phyloP scores from a whole-genome alignment of 352 stramenopile genomes.

The Phytophthora sojae region DNA sequence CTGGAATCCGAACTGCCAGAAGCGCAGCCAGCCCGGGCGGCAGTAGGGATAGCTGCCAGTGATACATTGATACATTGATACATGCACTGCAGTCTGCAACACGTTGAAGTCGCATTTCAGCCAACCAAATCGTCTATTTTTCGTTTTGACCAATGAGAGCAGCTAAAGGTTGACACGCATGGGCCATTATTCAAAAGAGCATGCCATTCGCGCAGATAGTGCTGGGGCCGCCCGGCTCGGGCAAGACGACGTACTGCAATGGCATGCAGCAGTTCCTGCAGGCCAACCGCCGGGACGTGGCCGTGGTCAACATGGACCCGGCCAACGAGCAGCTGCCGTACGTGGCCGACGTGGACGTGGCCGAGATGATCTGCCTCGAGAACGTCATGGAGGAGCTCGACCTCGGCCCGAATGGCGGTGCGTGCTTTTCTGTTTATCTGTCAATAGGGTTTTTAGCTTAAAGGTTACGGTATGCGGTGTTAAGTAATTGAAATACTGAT shows the following conservation, averaged over 20 bases:
- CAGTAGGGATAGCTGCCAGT: background rate
- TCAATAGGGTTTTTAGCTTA: too few species aligned
- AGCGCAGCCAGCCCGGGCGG: slow-evolving; percentile 8
- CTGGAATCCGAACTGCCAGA: slow-evolving; percentile 53
- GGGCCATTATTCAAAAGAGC: background rate
- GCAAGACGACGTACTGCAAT: slow-evolving; percentile 99
- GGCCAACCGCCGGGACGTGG: slow-evolving; percentile 67
- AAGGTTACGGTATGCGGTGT: too few species aligned
- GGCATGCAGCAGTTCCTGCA: slow-evolving; percentile 96
- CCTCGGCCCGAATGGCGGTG: slow-evolving; percentile 95
- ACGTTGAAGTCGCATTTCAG: background rate
- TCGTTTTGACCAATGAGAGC: slow-evolving; percentile 1
- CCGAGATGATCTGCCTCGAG: slow-evolving; percentile 97
- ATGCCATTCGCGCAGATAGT: slow-evolving; percentile 87
- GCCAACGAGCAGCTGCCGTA: slow-evolving; percentile 95
- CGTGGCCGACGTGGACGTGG: slow-evolving; percentile 91
- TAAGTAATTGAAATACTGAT: too few species aligned
- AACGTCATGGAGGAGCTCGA: slow-evolving; percentile 95
- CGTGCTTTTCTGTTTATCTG: background rate
- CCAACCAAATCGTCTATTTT: background rate
- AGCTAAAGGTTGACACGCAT: slow-evolving; percentile 4
- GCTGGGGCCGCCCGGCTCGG: slow-evolving; percentile 81
- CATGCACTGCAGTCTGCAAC: background rate
- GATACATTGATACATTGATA: background rate
- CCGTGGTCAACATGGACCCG: slow-evolving; percentile 98